phyloP scores from a whole-genome alignment of 345 rosid species.

The Balakata baccata region DNA sequence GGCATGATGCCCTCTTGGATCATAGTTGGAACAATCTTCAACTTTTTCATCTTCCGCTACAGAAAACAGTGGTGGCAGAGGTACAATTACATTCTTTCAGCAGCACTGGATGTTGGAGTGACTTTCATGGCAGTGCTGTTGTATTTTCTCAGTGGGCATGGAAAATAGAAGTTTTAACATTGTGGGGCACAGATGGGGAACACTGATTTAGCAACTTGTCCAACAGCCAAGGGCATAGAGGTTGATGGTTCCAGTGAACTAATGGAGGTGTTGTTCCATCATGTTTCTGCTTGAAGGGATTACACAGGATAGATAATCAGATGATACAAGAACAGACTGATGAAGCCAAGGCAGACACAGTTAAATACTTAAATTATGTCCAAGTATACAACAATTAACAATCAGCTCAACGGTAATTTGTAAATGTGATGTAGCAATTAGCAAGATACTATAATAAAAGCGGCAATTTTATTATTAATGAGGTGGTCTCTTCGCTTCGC shows the following conservation, averaged over 20 bases:
- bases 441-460: slow-evolving; percentile 5
- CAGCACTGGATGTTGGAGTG: slow-evolving; percentile 80
- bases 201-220: slow-evolving; percentile 72
- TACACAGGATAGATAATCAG: no score
- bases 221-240: slow-evolving; percentile 63
- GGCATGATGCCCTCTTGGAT: slow-evolving; percentile 78
- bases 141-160: slow-evolving; percentile 61
- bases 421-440: background rate
- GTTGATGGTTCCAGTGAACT: slow-evolving; percentile 56
- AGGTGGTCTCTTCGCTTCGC: no score
- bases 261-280: slow-evolving; percentile 8
- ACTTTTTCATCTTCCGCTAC: slow-evolving; percentile 71
- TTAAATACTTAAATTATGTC: background rate
- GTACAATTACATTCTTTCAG: slow-evolving; percentile 79
- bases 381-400: background rate
- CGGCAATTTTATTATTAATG: no score
- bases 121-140: slow-evolving; percentile 78
- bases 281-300: no score
- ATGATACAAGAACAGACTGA: no score
- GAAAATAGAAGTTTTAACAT: slow-evolving; percentile 45
- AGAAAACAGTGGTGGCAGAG: slow-evolving; percentile 86
- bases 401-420: background rate
- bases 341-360: background rate
- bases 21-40: slow-evolving; percentile 72
- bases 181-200: slow-evolving; percentile 86